phyloP scores from a whole-genome alignment of 306 rosid species.

The Carpinus viminea region DNA sequence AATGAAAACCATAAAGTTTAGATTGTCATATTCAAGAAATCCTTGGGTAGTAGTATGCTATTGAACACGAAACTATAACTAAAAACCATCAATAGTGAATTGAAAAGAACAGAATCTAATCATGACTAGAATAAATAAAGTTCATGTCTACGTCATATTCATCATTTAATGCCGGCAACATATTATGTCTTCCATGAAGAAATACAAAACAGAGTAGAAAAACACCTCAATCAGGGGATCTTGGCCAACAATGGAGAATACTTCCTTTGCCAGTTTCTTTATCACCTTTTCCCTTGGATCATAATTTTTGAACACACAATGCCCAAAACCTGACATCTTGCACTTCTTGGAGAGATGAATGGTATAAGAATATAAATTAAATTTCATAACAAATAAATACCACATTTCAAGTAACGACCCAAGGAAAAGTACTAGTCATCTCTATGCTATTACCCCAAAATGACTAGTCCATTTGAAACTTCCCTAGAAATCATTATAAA shows the following conservation, averaged over 20 bases:
- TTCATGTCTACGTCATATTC: not conserved
- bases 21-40: not conserved
- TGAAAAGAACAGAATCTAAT: not conserved
- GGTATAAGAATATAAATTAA: constrained; percentile 8
- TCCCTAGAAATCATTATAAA: too few relatives aligned
- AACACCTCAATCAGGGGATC: constrained; percentile 91
- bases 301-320: constrained; percentile 90
- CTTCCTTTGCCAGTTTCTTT: constrained; percentile 77
- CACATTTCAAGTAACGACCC: too few relatives aligned
- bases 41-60: not conserved
- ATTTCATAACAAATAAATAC: not conserved
- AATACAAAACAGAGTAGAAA: constrained; percentile 16
- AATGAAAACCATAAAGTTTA: not conserved
- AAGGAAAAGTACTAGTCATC: too few relatives aligned
- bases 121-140: not conserved
- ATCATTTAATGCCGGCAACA: not conserved
- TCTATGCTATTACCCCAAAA: too few relatives aligned
- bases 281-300: constrained; percentile 93
- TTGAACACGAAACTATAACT: not conserved
- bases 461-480: too few relatives aligned
- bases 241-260: constrained; percentile 84
- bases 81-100: not conserved
- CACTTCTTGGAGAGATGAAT: constrained; percentile 59
- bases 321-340: constrained; percentile 94
- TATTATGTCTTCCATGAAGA: constrained; percentile 3